Percentiles rank a stretch among this genome's conserved stretches.
Evolutionary conservation across 805 yeast genomes (phyloP).

Genomic region (Schwanniomyces yamadae): DNA sequence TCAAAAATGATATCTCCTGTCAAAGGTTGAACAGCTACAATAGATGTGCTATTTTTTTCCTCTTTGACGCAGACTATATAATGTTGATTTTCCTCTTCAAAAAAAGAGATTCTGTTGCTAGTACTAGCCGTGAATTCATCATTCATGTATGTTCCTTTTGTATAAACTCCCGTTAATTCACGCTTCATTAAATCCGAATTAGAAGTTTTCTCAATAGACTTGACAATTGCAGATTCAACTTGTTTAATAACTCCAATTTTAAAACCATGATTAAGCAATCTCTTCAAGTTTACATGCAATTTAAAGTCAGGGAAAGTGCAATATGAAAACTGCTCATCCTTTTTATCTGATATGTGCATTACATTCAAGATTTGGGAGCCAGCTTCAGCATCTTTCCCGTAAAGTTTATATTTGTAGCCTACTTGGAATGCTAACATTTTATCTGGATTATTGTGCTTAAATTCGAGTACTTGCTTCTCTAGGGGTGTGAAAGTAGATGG

Average conservation of each 20-base stretch:
- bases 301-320: constrained; percentile 82
- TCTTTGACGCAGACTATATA: constrained; percentile 48
- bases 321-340: constrained; percentile 69
- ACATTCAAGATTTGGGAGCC: constrained; percentile 69
- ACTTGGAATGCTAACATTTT: constrained; percentile 80
- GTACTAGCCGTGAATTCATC: constrained; percentile 36
- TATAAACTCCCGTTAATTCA: constrained; percentile 66
- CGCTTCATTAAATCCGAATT: constrained; percentile 59
- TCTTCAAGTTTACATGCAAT: constrained; percentile 71
- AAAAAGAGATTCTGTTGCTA: constrained; percentile 9
- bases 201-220: constrained; percentile 49
- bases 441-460: constrained; percentile 61
- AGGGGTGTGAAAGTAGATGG: constrained; percentile 54
- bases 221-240: constrained; percentile 74
- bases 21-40: constrained; percentile 66
- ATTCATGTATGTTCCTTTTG: constrained; percentile 81
- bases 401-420: constrained; percentile 88
- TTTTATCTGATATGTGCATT: constrained; percentile 58
- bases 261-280: constrained; percentile 66
- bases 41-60: constrained; percentile 20
- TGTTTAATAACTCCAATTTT: constrained; percentile 90
- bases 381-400: constrained; percentile 76
- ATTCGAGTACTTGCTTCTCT: constrained; percentile 70
- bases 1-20: constrained; percentile 81
- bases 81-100: constrained; percentile 35